A percentile compares a stretch with the other conserved stretches of the same genome.
Conservation (phyloP, 2,329 filamentous ascomycete species). For the Simplicillium sp. region DNA sequence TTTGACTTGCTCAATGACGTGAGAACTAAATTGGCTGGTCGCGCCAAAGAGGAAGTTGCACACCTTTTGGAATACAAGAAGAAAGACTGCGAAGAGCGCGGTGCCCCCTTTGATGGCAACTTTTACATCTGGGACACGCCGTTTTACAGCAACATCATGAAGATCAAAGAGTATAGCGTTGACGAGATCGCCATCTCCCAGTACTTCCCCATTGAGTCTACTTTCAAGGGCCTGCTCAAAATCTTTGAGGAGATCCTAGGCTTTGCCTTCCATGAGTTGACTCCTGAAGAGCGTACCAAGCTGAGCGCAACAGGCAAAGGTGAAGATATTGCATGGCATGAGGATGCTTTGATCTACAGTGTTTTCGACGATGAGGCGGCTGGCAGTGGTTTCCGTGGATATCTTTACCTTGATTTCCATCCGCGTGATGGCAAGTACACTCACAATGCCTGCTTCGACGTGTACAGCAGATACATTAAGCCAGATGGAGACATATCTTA, state of each 20-base stretch:
- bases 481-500: constrained; percentile 63
- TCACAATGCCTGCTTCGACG: constrained; percentile 76
- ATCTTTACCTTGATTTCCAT: constrained; percentile 74
- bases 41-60: constrained; percentile 60
- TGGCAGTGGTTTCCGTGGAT: constrained; percentile 66
- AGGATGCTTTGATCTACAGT: constrained; percentile 73
- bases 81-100: constrained; percentile 52
- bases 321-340: constrained; percentile 70
- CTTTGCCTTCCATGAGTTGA: constrained; percentile 66
- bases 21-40: constrained; percentile 54
- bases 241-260: constrained; percentile 81
- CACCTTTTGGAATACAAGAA: constrained; percentile 69
- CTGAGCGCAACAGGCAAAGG: constrained; percentile 59
- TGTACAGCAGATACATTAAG: constrained; percentile 62
- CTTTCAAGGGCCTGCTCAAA: constrained; percentile 67
- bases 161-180: constrained; percentile 71
- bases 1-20: constrained; percentile 65
- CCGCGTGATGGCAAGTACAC: constrained; percentile 76
- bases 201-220: constrained; percentile 71
- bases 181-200: constrained; percentile 74
- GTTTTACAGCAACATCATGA: constrained; percentile 72
- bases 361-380: constrained; percentile 72
- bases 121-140: constrained; percentile 80
- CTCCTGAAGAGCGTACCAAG: constrained; percentile 52
- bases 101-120: constrained; percentile 51